Base-by-base conservation (phyloP, 192 early-diverging fungal species). In the Backusella tuberculispora region DNA sequence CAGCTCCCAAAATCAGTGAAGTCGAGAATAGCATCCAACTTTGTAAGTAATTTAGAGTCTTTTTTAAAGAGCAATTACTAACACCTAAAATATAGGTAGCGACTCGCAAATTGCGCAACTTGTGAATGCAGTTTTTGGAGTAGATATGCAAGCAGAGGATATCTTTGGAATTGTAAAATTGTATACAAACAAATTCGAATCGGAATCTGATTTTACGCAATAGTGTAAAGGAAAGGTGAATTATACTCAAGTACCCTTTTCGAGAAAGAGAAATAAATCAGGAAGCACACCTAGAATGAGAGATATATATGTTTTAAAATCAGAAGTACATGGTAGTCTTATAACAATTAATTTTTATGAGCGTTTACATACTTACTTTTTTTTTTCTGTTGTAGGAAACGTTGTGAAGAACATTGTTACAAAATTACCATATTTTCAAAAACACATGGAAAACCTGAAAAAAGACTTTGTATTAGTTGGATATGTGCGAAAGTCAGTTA, bases 361-460 rank as follows among this genome's bases (percentile, higher is more conserved):
- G 53, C 53, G 53, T 60, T 60, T 63, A 65, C 63, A n/a, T n/a
- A 66, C 38, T 66, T 40, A n/a, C 17, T 34, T 66, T 66, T 66
- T 66, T 37, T 21, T 66, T 66, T 66, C 64, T 63, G 56, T 63
- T 63, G 24, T 63, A 63, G 56, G 29, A 63, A 63, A 63, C 56
- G 26, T 29, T 29, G 56, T 34, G 7, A 63, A 63, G 26, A 63
- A 63, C 56, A 63, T 63, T 63, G 56, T 29, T 63, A 34, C 56
- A 63, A 63, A 29, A 63, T 34, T 63, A 21, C 8, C 24, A 3
- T 63, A 34, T 29, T 63, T 63, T 29, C 56, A 63, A 63, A 63
- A 63, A 29, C 56, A 63, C 56, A 63, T 29, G 56, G 26, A 63
- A 63, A 63, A 63, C 56, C 26, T 63, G 56, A 63, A 63, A 29